Percentiles rank a stretch among this genome's conserved stretches.
Conservation (phyloP, 1,284 basidiomycete species). For the Papiliotrema terrestris region DNA sequence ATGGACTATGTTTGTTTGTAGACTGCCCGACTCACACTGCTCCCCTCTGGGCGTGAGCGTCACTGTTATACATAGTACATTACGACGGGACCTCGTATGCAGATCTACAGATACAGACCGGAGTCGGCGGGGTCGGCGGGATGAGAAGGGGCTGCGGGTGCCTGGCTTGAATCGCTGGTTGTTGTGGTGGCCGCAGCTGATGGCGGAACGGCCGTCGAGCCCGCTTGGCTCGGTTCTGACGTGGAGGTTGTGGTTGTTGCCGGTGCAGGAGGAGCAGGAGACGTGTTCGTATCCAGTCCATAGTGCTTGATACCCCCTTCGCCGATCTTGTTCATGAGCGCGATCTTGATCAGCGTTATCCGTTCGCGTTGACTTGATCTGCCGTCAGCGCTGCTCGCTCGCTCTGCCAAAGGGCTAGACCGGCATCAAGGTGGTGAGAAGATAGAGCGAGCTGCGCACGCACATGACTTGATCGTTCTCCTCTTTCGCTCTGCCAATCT, state of each 20-base stretch:
- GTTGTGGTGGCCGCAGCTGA: too few species aligned
- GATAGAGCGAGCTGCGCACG: conserved; percentile 21
- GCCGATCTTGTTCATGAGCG: conserved; percentile 36
- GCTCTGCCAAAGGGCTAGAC: neutral
- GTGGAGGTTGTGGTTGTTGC: neutral
- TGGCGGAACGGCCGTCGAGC: too few species aligned
- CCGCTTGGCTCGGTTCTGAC: neutral
- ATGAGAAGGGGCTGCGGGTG: too few species aligned
- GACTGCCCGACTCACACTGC: neutral
- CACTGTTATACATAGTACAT: too few species aligned
- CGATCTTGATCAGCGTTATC: conserved; percentile 32
- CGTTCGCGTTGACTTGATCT: conserved; percentile 39
- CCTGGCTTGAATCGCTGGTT: too few species aligned
- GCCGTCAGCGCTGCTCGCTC: neutral
- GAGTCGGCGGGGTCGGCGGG: too few species aligned
- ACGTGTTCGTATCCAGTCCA: conserved; percentile 15
- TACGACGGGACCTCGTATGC: too few species aligned
- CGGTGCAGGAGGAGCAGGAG: neutral
- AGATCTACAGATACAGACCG: neutral
- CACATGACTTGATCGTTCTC: conserved; percentile 60
- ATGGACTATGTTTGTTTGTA: neutral
- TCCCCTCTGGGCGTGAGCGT: neutral
- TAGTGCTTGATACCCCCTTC: conserved; percentile 35
- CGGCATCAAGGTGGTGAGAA: neutral
- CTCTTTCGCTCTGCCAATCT: conserved; percentile 53